A percentile compares a stretch with the other conserved stretches of the same genome.
phyloP scores from a whole-genome alignment of 106 monocot genomes.

The Apostasia shenzhenica region DNA sequence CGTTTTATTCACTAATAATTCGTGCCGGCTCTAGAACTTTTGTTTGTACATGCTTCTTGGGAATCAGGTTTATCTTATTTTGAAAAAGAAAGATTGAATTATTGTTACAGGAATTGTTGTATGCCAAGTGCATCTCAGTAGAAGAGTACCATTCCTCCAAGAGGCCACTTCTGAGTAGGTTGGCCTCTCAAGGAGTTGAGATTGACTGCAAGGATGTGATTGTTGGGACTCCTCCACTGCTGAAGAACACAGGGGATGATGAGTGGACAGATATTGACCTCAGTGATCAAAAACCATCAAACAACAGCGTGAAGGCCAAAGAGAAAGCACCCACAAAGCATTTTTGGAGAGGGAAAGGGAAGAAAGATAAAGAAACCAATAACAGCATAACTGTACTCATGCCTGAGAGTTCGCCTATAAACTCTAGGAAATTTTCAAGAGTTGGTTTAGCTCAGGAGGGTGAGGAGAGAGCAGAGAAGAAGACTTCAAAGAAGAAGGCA shows the following conservation, averaged over 20 bases:
- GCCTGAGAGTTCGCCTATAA: constrained; percentile 22
- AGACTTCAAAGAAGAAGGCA: constrained; percentile 21
- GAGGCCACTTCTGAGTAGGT: constrained; percentile 67
- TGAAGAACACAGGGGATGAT: constrained; percentile 30
- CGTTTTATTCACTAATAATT: too few relatives aligned
- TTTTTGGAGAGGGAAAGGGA: constrained; percentile 35
- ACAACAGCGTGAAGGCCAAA: constrained; percentile 18
- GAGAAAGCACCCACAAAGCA: constrained; percentile 25
- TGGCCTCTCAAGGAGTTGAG: constrained; percentile 42
- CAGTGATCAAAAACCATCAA: constrained; percentile 27
- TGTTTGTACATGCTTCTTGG: too few relatives aligned
- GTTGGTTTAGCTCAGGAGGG: background rate
- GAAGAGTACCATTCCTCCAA: constrained; percentile 78
- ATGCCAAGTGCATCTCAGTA: constrained; percentile 74
- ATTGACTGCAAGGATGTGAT: constrained; percentile 21
- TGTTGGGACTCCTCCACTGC: constrained; percentile 4
- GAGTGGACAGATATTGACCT: constrained; percentile 78
- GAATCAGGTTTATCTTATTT: background rate
- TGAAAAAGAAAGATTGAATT: background rate
- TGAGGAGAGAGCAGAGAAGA: constrained; percentile 4
- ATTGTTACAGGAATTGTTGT: constrained; percentile 55
- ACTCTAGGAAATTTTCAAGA: background rate
- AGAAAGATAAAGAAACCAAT: constrained; percentile 15
- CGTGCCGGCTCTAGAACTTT: too few relatives aligned
- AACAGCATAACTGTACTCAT: constrained; percentile 13